Evolutionary conservation across 139 green algal species (phyloP), one percentile per base, ranked within the genome.

Genomic region (Axilococcus clingmanii): DNA sequence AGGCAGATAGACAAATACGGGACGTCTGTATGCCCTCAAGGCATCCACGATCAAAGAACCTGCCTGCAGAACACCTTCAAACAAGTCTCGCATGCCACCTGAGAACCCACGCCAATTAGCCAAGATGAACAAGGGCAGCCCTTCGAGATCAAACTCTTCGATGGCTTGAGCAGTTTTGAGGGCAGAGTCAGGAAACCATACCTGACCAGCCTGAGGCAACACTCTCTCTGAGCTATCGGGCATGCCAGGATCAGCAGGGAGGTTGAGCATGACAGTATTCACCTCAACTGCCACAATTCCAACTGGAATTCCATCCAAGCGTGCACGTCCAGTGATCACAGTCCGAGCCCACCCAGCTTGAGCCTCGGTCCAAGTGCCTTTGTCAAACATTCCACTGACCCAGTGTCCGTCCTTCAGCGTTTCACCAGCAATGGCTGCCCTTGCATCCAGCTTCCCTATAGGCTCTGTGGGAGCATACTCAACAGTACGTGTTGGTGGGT

Each of bases 71-170:
- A 99, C 83, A 7, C 91, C 93, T 38, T 96, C 92, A 62, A 96
- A 97, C 20, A 99, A 81, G 74, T 99, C 93, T 14, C 88, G 55
- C 74, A 95, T 87, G 11, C 93, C 93, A 20, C 93, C 93, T 11
- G 75, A 89, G 78, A 99, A 99, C 49, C 93, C 93, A 9, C 93
- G 59, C 93, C 93, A 99, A 76, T 98, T 98, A 56, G 93, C 93
- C 43, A 99, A 75, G 29, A 99, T 81, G 59, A 99, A 86, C 29
- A 98, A 75, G 14, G 93, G 93, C 64, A 99, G 81, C 8, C 81
- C 76, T 78, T 99, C 93, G 6, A 77, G 67, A 42, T 87, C 77
- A 56, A 97, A 96, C 74, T 99, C 93, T 72, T 95, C 74, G 28
- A 99, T 91, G n/a, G 91, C 88, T 44, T 91, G 77, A 8, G 93